Base-by-base conservation (phyloP, 352 stramenopile species). In the Plasmopara halstedii region DNA sequence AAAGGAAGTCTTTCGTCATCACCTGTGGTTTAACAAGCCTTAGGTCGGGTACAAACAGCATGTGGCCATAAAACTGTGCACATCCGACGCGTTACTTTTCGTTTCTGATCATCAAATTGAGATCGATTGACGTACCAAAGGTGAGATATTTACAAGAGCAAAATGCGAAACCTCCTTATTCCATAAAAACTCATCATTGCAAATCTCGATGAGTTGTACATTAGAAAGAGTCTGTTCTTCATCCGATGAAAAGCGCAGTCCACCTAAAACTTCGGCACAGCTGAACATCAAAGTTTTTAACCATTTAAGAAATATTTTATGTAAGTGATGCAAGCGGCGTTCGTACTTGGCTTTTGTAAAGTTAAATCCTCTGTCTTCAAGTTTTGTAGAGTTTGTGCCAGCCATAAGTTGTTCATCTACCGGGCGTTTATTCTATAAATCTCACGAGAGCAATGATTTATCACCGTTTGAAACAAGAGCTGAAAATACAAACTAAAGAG, bases 131-230 rank as follows among this genome's bases (percentile, higher is more conserved):
- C 62, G 11, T 53, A 89, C 77, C 56, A 89, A 58, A 10, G 78
- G 78, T 6, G 73, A 71, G 5, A 87, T 61, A 48, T 89, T 89
- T 6, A 85, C 59, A 10, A 89, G 64, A 31, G 80, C 65, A 22
- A 69, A 62, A 22, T 69, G 55, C 8, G 37, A 10, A 7, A 33
- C n/a, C 11, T 50, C 53, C 18, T 23, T 27, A 15, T 29, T 56
- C 18, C 11, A 34, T 23, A 3, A 10, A 15, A 34, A 32, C 10
- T 15, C 8, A 0, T 39, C 34, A 5, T 29, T 21, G 44, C 10
- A 5, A 8, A 55, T 10, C 19, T 42, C 46, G 32, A 46, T 21
- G 9, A 29, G 6, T 32, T 59, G 18, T 20, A 69, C 46, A 17
- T 19, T 43, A 27, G 46, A 33, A 41, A 69, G 34, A 6, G 19